These are phyloP conservation scores for Salix purpurea DNA, from an alignment of 345 rosid species.

Conservation along the genomic window DNA sequence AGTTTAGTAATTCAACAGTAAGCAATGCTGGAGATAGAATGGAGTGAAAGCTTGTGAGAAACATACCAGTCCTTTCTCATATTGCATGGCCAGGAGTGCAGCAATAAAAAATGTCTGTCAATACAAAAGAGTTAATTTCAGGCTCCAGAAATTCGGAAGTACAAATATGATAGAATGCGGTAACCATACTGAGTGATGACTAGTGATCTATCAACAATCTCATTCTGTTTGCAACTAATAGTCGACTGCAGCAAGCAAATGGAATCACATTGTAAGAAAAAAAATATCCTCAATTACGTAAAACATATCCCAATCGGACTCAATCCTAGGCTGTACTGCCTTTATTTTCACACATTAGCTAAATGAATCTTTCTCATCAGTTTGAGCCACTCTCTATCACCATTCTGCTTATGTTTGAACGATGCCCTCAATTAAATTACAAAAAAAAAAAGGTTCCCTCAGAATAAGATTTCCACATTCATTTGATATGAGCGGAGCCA, in stretches of 20 bases:
- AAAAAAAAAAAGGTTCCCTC: neutral
- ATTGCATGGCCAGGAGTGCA: constrained; percentile 98
- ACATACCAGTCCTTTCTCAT: constrained; percentile 84
- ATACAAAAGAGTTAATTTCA: constrained; percentile 13
- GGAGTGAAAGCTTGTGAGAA: constrained; percentile 14
- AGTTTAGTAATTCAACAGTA: no score
- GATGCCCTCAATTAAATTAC: neutral
- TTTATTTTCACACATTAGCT: neutral
- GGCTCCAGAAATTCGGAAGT: constrained; percentile 19
- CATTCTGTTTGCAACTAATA: neutral
- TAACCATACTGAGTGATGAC: neutral
- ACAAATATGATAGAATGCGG: neutral
- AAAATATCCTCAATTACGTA: neutral
- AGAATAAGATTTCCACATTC: neutral
- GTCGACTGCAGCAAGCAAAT: neutral
- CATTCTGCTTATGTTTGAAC: neutral
- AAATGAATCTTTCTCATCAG: neutral
- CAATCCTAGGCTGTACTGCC: neutral
- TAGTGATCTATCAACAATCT: neutral
- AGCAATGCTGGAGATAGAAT: neutral
- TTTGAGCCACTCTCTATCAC: neutral
- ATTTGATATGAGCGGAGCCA: neutral
- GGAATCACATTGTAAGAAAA: neutral
- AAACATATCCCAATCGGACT: neutral
- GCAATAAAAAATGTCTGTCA: constrained; percentile 94